Conservation (phyloP, 495 filamentous ascomycete species). For the Lasiosphaeris hirsuta region DNA sequence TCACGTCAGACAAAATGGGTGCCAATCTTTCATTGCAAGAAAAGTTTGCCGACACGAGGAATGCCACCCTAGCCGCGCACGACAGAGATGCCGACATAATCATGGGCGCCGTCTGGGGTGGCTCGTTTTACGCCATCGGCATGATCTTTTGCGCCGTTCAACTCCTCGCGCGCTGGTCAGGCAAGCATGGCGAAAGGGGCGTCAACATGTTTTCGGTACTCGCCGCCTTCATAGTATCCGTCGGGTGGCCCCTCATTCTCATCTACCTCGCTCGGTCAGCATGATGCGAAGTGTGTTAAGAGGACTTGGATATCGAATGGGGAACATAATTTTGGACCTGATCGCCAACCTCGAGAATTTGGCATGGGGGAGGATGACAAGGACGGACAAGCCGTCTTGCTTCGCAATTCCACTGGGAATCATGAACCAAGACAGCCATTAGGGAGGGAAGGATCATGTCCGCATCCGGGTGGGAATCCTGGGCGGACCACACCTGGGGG, state of each 20-base stretch:
- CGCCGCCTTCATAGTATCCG: slow-evolving; percentile 29
- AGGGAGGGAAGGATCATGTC: no score
- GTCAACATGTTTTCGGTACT: slow-evolving; percentile 24
- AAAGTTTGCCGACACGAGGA: slow-evolving; percentile 28
- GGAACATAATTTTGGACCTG: neutral
- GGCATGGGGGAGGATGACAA: no score
- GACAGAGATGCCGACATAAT: slow-evolving; percentile 29
- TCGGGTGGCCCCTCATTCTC: slow-evolving; percentile 31
- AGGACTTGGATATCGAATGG: neutral
- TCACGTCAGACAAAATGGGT: slow-evolving; percentile 26
- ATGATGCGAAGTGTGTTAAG: neutral
- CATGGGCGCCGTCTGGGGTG: slow-evolving; percentile 30
- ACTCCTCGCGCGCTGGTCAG: slow-evolving; percentile 34
- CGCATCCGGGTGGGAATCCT: no score
- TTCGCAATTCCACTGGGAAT: no score
- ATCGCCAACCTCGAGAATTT: neutral
- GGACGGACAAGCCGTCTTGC: no score
- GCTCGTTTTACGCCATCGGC: slow-evolving; percentile 32
- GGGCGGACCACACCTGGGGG: no score
- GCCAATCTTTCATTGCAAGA: slow-evolving; percentile 28
- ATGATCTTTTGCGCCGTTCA: slow-evolving; percentile 33
- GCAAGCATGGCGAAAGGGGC: slow-evolving; percentile 25
- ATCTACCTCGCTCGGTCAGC: slow-evolving; percentile 17
- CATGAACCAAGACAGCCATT: no score
- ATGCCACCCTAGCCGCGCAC: slow-evolving; percentile 17